phyloP scores from a whole-genome alignment of 495 filamentous ascomycete genomes.

The Echria macrotheca region DNA sequence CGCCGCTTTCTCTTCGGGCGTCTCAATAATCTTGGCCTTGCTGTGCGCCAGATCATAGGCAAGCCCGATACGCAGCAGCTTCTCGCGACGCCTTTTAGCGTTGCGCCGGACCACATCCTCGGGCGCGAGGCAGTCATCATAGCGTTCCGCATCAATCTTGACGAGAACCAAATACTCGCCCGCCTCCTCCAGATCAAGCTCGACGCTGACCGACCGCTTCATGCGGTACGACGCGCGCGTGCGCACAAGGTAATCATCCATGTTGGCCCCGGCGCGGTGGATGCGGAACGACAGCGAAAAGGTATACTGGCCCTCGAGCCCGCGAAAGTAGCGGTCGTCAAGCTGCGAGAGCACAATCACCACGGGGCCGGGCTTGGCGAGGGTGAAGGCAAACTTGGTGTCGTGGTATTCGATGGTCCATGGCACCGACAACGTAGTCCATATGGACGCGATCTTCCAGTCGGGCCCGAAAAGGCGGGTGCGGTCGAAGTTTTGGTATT shows the following conservation, averaged over 20 bases:
- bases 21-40: slow-evolving; percentile 64
- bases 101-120: slow-evolving; percentile 64
- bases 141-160: slow-evolving; percentile 67
- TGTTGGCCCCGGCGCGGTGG: slow-evolving; percentile 71
- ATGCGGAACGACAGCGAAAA: slow-evolving; percentile 78
- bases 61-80: slow-evolving; percentile 74
- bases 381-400: slow-evolving; percentile 70
- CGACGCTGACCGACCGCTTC: slow-evolving; percentile 72
- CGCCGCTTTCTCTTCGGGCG: slow-evolving; percentile 56
- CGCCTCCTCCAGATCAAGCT: slow-evolving; percentile 74
- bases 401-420: slow-evolving; percentile 83
- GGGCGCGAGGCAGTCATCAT: slow-evolving; percentile 44
- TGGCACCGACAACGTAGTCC: slow-evolving; percentile 78
- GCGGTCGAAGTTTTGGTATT: slow-evolving; percentile 77
- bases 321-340: slow-evolving; percentile 79
- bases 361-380: slow-evolving; percentile 60
- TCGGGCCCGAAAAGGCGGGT: slow-evolving; percentile 82
- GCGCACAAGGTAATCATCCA: slow-evolving; percentile 81
- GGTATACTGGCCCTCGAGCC: slow-evolving; percentile 73
- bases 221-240: slow-evolving; percentile 65
- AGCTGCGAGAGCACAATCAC: slow-evolving; percentile 81
- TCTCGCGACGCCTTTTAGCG: slow-evolving; percentile 62
- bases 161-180: slow-evolving; percentile 77
- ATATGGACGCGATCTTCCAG: slow-evolving; percentile 78
- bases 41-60: slow-evolving; percentile 82